Evolutionary conservation across 2,329 filamentous ascomycete species (phyloP).

Genomic region (Monosporascus cannonballus): DNA sequence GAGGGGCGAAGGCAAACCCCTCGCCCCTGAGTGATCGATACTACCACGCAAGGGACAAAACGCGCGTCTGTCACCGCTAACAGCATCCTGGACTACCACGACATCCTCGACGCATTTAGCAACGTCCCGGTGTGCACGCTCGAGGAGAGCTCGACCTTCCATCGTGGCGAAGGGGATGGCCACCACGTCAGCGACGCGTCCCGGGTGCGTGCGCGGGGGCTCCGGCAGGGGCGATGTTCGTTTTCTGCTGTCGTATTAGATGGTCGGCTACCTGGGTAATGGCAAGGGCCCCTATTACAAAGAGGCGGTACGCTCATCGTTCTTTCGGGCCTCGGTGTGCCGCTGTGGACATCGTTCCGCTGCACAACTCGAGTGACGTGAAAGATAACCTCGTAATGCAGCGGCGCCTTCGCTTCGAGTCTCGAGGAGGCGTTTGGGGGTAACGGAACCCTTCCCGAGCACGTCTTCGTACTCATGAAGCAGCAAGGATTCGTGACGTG

Average conservation of each 20-base stretch:
- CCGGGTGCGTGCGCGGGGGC: conserved; percentile 34
- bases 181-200: conserved; percentile 36
- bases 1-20: no score
- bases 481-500: conserved; percentile 12
- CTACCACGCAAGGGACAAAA: no score
- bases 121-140: conserved; percentile 49
- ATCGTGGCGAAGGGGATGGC: conserved; percentile 42
- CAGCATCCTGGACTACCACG: conserved; percentile 46
- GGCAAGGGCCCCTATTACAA: background rate
- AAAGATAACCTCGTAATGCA: conserved; percentile 10
- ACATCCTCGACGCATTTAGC: conserved; percentile 47
- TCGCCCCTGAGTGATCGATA: no score
- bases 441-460: background rate
- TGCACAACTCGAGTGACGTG: conserved; percentile 6
- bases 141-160: conserved; percentile 34
- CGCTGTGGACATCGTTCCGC: conserved; percentile 7
- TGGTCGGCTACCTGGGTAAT: conserved; percentile 12
- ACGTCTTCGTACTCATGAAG: conserved; percentile 9
- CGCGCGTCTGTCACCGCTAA: conserved; percentile 34
- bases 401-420: conserved; percentile 10
- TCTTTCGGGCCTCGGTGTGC: background rate
- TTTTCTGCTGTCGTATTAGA: conserved; percentile 8
- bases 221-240: conserved; percentile 15
- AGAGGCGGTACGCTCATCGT: background rate
- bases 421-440: conserved; percentile 7